Evolutionary conservation across 805 yeast genomes (phyloP).

Genomic region (Candida wancherniae): DNA sequence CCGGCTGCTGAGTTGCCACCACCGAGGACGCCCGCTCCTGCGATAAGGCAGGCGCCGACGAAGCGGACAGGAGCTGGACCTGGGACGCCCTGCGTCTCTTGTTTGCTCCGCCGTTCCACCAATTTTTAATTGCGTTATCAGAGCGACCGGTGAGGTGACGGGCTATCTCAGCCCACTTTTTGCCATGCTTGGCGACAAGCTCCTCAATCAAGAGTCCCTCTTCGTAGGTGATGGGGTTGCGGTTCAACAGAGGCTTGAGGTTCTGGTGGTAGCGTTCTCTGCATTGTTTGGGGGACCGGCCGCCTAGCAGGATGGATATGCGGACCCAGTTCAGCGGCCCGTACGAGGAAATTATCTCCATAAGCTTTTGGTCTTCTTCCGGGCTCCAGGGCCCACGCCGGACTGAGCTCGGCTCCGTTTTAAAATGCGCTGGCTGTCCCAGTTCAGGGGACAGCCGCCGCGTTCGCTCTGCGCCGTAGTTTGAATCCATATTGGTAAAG

Average conservation of each 20-base stretch:
- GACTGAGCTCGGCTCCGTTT: conserved; percentile 14
- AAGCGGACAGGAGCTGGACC: too few species aligned
- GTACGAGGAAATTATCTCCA: conserved; percentile 62
- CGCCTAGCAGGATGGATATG: conserved; percentile 64
- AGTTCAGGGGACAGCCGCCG: too few species aligned
- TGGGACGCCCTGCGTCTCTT: conserved; percentile 55
- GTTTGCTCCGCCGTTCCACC: conserved; percentile 97
- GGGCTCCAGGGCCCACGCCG: conserved; percentile 89
- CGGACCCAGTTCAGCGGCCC: conserved; percentile 90
- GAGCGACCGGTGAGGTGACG: conserved; percentile 80
- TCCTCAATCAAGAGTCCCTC: conserved; percentile 81
- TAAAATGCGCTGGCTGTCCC: too few species aligned
- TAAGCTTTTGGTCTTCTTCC: conserved; percentile 68
- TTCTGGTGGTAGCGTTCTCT: conserved; percentile 90
- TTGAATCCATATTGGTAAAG: too few species aligned
- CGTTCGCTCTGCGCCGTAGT: too few species aligned
- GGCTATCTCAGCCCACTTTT: conserved; percentile 92
- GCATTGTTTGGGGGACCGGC: conserved; percentile 88
- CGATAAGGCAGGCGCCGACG: too few species aligned
- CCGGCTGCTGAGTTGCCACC: too few species aligned
- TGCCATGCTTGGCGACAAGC: conserved; percentile 73
- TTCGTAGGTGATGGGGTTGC: conserved; percentile 77
- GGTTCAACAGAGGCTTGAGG: conserved; percentile 75
- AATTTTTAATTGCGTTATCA: conserved; percentile 89
- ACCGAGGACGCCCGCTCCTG: too few species aligned